Base-by-base conservation (phyloP, 202 grass and related monocot species). In the Schoenoplectus triqueter region DNA sequence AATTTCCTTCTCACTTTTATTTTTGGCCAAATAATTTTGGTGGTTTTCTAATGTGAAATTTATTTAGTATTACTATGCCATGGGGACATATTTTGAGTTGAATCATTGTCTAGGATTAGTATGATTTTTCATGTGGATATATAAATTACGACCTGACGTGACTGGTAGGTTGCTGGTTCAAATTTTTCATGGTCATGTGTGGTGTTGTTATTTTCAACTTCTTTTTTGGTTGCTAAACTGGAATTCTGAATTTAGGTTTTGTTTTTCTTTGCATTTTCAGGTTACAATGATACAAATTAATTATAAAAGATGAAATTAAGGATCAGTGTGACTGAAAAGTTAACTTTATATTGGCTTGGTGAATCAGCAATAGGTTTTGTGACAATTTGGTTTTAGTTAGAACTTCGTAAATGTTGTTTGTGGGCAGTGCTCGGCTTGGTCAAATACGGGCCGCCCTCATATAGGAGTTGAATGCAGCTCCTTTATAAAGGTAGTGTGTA, bases 321-420 rank as follows among this genome's bases (percentile, higher is more conserved):
- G 81, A 42, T 84, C 4, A 8, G 9, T 3, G 18, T 47, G 21
- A 11, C 39, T 22, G 0, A 70, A 66, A 67, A 61, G 2, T 68
- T 11, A 73, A 61, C 6, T 79, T 45, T 62, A 45, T 61, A n/a
- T 62, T 42, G 55, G 75, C 39, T 79, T 61, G 54, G 50, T 41
- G 73, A 59, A 78, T 78, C 7, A 10, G 49, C 20, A 69, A 59
- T 55, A 79, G 47, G 57, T 65, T 82, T 66, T 82, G 42, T 51
- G 61, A 82, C 47, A 82, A 31, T 82, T 71, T 84, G 39, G 62
- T 62, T 61, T 41, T 57, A 57, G 18, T 57, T 56, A 44, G 31
- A 82, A 69, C 18, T 84, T 46, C 9, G 7, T 72, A 84, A 71
- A 59, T 71, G 20, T 84, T 69, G 64, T 71, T 71, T 60, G 50